A percentile compares a stretch with the other conserved stretches of the same genome.
Conservation (phyloP, 2,329 filamentous ascomycete species). For the Ascochyta pisi region DNA sequence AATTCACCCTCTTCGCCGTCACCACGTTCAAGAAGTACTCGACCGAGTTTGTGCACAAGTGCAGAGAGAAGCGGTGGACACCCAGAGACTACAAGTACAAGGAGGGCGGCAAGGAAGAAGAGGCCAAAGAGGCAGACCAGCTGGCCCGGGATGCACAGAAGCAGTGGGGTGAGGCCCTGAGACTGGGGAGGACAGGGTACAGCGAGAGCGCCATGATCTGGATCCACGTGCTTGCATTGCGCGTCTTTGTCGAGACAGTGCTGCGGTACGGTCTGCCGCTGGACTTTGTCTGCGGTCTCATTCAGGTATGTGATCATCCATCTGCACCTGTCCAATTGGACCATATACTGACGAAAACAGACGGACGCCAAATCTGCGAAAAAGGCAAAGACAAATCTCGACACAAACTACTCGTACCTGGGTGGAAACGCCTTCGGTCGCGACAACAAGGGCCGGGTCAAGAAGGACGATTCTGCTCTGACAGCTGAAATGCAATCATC, state of each 20-base stretch:
- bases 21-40: constrained; percentile 93
- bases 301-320: constrained; percentile 68
- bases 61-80: constrained; percentile 91
- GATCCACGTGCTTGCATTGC: constrained; percentile 87
- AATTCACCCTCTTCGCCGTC: constrained; percentile 87
- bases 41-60: constrained; percentile 88
- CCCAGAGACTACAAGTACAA: constrained; percentile 94
- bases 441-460: constrained; percentile 91
- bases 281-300: constrained; percentile 82
- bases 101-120: constrained; percentile 87
- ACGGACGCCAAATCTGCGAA: constrained; percentile 81
- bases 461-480: constrained; percentile 83
- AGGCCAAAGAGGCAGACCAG: constrained; percentile 83
- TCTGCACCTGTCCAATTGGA: neutral
- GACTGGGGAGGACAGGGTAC: constrained; percentile 89
- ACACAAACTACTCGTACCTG: constrained; percentile 86
- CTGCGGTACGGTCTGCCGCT: constrained; percentile 91
- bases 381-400: constrained; percentile 72
- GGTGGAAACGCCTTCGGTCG: constrained; percentile 92
- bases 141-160: constrained; percentile 86
- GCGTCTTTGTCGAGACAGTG: constrained; percentile 98
- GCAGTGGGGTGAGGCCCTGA: constrained; percentile 88
- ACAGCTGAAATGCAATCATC: constrained; percentile 85
- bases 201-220: constrained; percentile 96
- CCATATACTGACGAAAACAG: constrained; percentile 55